Base-by-base conservation (phyloP, 2,329 filamentous ascomycete species). In the Chaetomium sp. region DNA sequence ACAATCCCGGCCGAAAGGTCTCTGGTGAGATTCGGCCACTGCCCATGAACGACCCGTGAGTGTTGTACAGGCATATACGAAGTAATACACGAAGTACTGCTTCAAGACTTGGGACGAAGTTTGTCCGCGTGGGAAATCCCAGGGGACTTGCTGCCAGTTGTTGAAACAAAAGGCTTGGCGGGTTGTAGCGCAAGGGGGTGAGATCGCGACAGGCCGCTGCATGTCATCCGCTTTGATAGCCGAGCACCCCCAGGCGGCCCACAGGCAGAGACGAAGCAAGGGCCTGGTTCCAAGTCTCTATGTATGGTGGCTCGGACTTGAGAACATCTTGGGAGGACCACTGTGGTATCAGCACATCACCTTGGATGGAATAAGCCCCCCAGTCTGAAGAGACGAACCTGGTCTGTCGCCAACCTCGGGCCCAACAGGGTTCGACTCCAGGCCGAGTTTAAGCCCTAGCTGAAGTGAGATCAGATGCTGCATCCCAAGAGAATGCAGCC, bases 391-490 rank as follows among this genome's bases (percentile, higher is more conserved):
- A 45, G 55, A 38, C 33, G 29, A 42, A 27, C 29, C 3, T 23
- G 23, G 55, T 8, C 31, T 31, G 38, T 19, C 38, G n/a, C 55
- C 55, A 57, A 27, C 55, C 55, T 25, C 19, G 29, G 12, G 3
- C 19, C 25, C 16, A 16, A 19, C 9, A 27, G 21, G 47, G 19
- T 49, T 23, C 5, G 42, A 58, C 10, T 53, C 9, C 45, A 19
- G 47, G 47, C 55, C 61, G 47, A 63, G 45, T 42, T 8, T 33
- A n/a, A 16, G 27, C 13, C 16, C 25, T 12, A 25, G 19, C 33
- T 63, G 45, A 25, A 59, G 42, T 51, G 47, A 58, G 61, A 58
- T 55, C 38, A 49, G 62, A 56, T 55, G 21, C 38, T 64, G 56
- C 50, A 49, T 31, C n/a, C n/a, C 25, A n/a, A 21, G 35, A 33